Evolutionary conservation across 2,329 filamentous ascomycete genomes (phyloP).

Genomic region (Dothideomycetes sp.): DNA sequence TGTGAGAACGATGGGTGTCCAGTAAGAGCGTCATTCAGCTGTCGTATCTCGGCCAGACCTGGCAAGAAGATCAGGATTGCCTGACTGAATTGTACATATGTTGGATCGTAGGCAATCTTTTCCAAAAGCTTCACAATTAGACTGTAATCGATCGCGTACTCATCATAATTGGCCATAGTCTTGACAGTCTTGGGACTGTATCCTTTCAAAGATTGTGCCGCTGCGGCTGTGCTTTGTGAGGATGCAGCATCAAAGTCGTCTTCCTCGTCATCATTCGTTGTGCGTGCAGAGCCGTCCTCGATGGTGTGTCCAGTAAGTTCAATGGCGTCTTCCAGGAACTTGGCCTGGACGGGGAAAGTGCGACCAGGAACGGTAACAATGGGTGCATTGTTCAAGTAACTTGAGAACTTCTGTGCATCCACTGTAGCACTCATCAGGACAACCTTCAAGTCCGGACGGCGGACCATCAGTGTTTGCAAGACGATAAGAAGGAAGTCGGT

Average conservation of each 20-base stretch:
- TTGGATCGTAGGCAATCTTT: slow-evolving; percentile 60
- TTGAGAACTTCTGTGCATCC: slow-evolving; percentile 82
- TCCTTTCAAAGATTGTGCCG: slow-evolving; percentile 54
- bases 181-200: slow-evolving; percentile 71
- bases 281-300: slow-evolving; percentile 42
- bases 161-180: slow-evolving; percentile 69
- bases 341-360: slow-evolving; percentile 83
- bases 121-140: slow-evolving; percentile 72
- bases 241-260: slow-evolving; percentile 34
- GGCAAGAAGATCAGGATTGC: slow-evolving; percentile 92
- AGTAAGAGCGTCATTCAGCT: slow-evolving; percentile 71
- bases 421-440: slow-evolving; percentile 97
- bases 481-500: slow-evolving; percentile 94
- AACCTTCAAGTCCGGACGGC: slow-evolving; percentile 76
- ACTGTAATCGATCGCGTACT: slow-evolving; percentile 85
- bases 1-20: slow-evolving; percentile 66
- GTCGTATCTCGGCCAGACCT: slow-evolving; percentile 66
- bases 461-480: slow-evolving; percentile 68
- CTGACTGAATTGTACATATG: slow-evolving; percentile 66
- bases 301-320: slow-evolving; percentile 70
- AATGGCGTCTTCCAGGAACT: slow-evolving; percentile 85
- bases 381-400: slow-evolving; percentile 76
- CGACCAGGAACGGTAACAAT: slow-evolving; percentile 85
- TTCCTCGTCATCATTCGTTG: slow-evolving; percentile 38
- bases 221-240: slow-evolving; percentile 35